Evolutionary conservation across 2,329 filamentous ascomycete species (phyloP).

Genomic region (Emydomyces testavorans): DNA sequence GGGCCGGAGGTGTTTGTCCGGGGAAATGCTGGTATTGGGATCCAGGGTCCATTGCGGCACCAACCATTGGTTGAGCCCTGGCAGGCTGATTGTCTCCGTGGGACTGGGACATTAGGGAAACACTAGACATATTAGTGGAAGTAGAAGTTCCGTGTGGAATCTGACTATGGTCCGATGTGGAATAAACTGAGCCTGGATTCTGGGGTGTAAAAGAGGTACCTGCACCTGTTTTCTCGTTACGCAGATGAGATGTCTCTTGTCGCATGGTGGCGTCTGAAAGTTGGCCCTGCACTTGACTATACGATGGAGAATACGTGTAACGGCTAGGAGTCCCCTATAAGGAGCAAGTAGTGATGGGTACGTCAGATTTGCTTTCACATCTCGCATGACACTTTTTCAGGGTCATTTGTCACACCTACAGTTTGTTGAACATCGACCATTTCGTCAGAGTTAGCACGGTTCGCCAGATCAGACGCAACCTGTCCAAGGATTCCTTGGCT

Average conservation of each 20-base stretch:
- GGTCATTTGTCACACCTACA: conserved; percentile 1
- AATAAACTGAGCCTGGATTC: conserved; percentile 4
- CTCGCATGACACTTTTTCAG: background rate
- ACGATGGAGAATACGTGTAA: conserved; percentile 4
- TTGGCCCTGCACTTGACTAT: conserved; percentile 7
- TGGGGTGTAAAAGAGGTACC: conserved; percentile 9
- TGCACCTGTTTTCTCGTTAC: conserved; percentile 4
- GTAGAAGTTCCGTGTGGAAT: background rate
- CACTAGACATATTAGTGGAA: background rate
- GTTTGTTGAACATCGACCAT: conserved; percentile 9
- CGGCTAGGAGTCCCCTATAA: conserved; percentile 5
- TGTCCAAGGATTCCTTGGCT: conserved; percentile 15
- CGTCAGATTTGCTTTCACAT: background rate
- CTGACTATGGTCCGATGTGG: conserved; percentile 4
- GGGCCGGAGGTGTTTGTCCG: conserved; percentile 7
- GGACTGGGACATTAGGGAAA: background rate
- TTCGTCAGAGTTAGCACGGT: conserved; percentile 6
- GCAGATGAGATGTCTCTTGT: conserved; percentile 5
- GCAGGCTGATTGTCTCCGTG: conserved; percentile 3
- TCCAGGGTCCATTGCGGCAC: conserved; percentile 10
- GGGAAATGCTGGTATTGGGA: conserved; percentile 8
- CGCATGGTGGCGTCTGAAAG: conserved; percentile 10
- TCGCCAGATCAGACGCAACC: conserved; percentile 15
- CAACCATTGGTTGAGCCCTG: conserved; percentile 7
- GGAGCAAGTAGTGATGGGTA: background rate